phyloP scores from a whole-genome alignment of 2,329 filamentous ascomycete species.

The Pyricularia grisea region DNA sequence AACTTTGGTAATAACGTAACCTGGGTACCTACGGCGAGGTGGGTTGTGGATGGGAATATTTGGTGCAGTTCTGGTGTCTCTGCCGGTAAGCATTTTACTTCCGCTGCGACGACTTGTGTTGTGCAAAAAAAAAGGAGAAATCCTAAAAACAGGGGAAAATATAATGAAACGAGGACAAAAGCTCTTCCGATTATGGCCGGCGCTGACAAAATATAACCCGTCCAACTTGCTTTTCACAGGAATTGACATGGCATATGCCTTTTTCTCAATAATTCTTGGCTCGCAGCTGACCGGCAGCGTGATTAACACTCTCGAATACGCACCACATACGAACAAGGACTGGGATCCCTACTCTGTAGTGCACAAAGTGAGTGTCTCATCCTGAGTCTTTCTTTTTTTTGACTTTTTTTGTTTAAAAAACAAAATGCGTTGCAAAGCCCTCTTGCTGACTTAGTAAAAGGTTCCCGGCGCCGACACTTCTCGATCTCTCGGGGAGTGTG shows the following conservation, averaged over 20 bases:
- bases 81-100: slow-evolving; percentile 27
- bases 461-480: slow-evolving; percentile 6
- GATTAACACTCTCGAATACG: slow-evolving; percentile 14
- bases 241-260: slow-evolving; percentile 27
- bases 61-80: slow-evolving; percentile 45
- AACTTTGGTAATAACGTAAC: slow-evolving; percentile 26
- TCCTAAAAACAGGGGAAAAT: too few species aligned
- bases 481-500: slow-evolving; percentile 6
- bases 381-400: neutral
- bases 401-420: too few species aligned
- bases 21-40: slow-evolving; percentile 40
- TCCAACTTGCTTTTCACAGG: neutral
- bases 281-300: slow-evolving; percentile 12
- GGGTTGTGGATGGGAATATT: slow-evolving; percentile 42
- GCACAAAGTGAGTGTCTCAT: slow-evolving; percentile 9
- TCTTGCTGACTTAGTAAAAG: neutral
- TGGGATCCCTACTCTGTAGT: slow-evolving; percentile 17
- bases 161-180: too few species aligned
- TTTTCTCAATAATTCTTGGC: slow-evolving; percentile 21
- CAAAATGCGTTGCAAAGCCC: neutral
- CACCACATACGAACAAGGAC: slow-evolving; percentile 10
- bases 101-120: too few species aligned
- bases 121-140: too few species aligned
- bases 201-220: too few species aligned
- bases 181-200: too few species aligned